Evolutionary conservation across 768 basidiomycete genomes (phyloP).

Genomic region (Phanerochaete sordida): DNA sequence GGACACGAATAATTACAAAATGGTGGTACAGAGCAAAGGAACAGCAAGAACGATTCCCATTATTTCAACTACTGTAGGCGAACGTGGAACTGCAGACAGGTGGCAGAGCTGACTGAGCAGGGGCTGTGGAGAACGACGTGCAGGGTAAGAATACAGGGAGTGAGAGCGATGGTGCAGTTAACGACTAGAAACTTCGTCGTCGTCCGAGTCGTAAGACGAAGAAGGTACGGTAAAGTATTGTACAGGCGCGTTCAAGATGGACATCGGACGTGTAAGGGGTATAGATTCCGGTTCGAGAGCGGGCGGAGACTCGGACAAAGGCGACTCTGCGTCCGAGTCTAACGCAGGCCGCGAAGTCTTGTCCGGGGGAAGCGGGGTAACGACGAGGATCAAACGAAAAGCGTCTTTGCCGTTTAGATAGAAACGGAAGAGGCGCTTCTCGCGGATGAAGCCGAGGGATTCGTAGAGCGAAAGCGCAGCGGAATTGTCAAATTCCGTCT

Average conservation of each 20-base stretch:
- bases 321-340: slow-evolving; percentile 6
- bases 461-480: slow-evolving; percentile 88
- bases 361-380: slow-evolving; percentile 31
- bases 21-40: neutral
- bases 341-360: slow-evolving; percentile 2
- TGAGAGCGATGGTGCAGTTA: neutral
- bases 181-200: slow-evolving; percentile 24
- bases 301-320: neutral
- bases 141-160: neutral
- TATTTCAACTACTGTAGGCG: neutral
- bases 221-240: slow-evolving; percentile 18
- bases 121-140: neutral
- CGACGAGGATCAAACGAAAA: slow-evolving; percentile 71
- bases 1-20: neutral
- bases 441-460: slow-evolving; percentile 90
- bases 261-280: slow-evolving; percentile 9
- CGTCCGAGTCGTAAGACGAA: slow-evolving; percentile 22
- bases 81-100: neutral
- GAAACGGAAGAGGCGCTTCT: slow-evolving; percentile 92
- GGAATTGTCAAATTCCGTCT: slow-evolving; percentile 93
- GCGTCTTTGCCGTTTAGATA: slow-evolving; percentile 98
- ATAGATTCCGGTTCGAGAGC: neutral
- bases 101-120: neutral
- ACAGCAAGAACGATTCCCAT: neutral
- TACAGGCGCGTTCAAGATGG: slow-evolving; percentile 10